Evolutionary conservation across 2,329 filamentous ascomycete species (phyloP), one percentile per base, ranked within the genome.

Genomic region (Ophiostoma himal-ulmi): DNA sequence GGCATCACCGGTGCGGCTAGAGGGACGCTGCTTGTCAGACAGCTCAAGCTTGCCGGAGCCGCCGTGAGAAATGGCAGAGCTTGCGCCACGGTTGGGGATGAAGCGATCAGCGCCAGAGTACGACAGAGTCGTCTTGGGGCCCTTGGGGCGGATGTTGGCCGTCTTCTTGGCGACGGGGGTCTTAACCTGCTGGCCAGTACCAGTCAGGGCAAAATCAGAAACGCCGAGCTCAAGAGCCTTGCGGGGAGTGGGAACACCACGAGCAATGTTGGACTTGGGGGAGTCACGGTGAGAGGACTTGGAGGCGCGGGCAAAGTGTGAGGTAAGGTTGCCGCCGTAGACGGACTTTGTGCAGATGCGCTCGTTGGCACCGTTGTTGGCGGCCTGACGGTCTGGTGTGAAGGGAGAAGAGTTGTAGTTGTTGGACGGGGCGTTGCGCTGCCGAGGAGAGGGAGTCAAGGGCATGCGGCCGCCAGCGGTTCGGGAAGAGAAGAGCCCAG

Each of bases 401-500:
- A 89, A 93, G 0, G 91, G 91, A n/a, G 91, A 93, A 14, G 88
- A 88, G 78, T 86, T 84, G 71, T 86, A 78, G 77, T 85, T 86
- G 74, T 81, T 74, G 14, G 84, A 78, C 62, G 82, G 81, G 67
- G 82, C 83, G 41, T 83, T 81, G 44, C 89, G 87, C 73, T 84
- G 82, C 75, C 89, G 88, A 71, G 95, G 95, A 71, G 94, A 98
- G 41, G 95, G 94, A 4, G 94, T 97, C 78, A 99, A 83, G 76
- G 95, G 94, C 85, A 96, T 94, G 73, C 95, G 92, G 79, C 94
- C 93, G 82, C 94, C 94, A 80, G 94, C 95, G 79, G 94, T 95
- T 80, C 93, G 93, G 75, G 92, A 88, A 75, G 91, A 93, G 84
- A 98, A 97, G 77, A 97, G 87, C 72, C 93, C 93, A 82, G 91